Conservation (phyloP, 805 yeast species). For the Nakazawaea anatomiae region DNA sequence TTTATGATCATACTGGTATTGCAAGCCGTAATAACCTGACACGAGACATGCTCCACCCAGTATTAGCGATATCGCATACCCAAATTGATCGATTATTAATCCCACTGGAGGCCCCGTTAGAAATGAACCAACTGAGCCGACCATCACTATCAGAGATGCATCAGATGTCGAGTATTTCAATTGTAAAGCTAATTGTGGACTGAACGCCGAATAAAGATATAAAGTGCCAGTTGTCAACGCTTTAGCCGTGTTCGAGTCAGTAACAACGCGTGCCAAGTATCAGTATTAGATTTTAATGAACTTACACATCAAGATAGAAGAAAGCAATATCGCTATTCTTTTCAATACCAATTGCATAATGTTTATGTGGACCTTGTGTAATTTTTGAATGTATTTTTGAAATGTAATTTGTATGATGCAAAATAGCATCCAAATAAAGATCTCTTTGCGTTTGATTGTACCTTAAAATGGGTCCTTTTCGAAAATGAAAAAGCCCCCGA, state of each 20-base stretch:
- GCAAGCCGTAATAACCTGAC: slow-evolving; percentile 51
- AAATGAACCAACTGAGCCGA: slow-evolving; percentile 63
- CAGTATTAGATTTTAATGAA: background rate
- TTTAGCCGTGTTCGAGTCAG: background rate
- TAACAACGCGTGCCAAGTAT: background rate
- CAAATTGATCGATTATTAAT: slow-evolving; percentile 52
- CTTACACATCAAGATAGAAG: slow-evolving; percentile 17
- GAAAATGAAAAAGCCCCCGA: background rate
- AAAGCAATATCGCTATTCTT: slow-evolving; percentile 14
- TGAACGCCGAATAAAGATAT: slow-evolving; percentile 69
- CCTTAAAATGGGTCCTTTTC: no score
- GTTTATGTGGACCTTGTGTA: no score
- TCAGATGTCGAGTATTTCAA: slow-evolving; percentile 56
- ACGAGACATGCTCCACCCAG: slow-evolving; percentile 45
- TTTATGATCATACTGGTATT: slow-evolving; percentile 39
- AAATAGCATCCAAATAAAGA: no score
- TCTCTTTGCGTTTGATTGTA: no score
- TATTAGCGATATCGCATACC: slow-evolving; percentile 48
- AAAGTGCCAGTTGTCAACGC: slow-evolving; percentile 69
- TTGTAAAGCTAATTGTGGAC: slow-evolving; percentile 65
- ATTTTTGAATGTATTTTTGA: no score
- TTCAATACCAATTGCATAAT: slow-evolving; percentile 1
- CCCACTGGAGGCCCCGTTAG: slow-evolving; percentile 67
- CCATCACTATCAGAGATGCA: slow-evolving; percentile 57
- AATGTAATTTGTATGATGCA: no score